Evolutionary conservation across 345 rosid genomes (phyloP).

Genomic region (Orychophragmus violaceus): DNA sequence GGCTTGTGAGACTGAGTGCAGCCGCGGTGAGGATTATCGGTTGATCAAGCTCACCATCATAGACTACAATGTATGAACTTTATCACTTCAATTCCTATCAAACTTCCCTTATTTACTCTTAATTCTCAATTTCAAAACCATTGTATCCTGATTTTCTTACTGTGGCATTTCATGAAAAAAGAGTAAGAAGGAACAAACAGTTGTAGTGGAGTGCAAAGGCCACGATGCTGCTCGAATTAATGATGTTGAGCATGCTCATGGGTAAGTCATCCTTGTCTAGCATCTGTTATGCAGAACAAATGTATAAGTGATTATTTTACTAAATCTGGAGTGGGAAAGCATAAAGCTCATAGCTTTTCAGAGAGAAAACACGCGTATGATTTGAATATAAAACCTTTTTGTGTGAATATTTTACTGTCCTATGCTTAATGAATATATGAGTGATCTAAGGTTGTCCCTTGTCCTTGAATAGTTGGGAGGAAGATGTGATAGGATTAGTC

Average conservation of each 20-base stretch:
- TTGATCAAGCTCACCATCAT: conserved; percentile 75
- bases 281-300: not conserved
- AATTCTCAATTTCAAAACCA: not conserved
- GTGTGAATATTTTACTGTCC: not conserved
- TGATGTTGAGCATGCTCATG: conserved; percentile 71
- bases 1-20: conserved; percentile 90
- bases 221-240: conserved; percentile 86
- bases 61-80: conserved; percentile 30
- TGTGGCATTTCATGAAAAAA: not conserved
- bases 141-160: not conserved
- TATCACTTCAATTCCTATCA: no score
- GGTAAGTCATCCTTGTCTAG: conserved; percentile 38
- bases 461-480: conserved; percentile 58
- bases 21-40: conserved; percentile 88
- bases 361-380: not conserved
- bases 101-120: no score
- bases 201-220: conserved; percentile 84
- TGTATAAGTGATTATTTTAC: not conserved
- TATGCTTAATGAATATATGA: not conserved
- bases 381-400: not conserved
- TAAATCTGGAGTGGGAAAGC: not conserved
- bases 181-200: conserved; percentile 61
- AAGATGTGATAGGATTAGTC: conserved; percentile 62
- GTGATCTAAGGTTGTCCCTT: not conserved
- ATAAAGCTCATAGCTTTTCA: not conserved